Evolutionary conservation across 2,329 filamentous ascomycete species (phyloP), one percentile per base, ranked within the genome.

Genomic region (Microcyclosporella mali): DNA sequence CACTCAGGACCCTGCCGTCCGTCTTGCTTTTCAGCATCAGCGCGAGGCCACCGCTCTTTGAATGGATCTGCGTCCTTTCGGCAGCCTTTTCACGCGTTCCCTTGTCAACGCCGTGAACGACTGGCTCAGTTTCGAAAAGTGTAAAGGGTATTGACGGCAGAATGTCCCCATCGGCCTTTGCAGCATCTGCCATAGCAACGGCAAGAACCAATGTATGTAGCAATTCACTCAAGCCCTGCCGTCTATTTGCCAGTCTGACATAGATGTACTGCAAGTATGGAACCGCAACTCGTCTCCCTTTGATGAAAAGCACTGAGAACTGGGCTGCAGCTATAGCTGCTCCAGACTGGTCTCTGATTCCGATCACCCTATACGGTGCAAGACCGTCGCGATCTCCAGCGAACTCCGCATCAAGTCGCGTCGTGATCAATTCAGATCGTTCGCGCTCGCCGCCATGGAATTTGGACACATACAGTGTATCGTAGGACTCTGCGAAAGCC

Each of bases 231-330:
- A 56, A 34, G 32, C 50, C 46, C 33, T 54, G 48, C 33, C 50
- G 41, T 14, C 50, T 44, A 35, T 52, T 50, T 17, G 50, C 28
- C 14, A 42, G 41, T 14, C 49, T 41, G 6, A 55, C 45, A 30
- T 55, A 55, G n/a, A 56, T 52, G 30, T 55, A 55, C 28, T 56
- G 52, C 28, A 56, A 37, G 37, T 56, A 55, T 14, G 52, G 52
- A 11, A 55, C 46, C 7, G 43, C 54, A 37, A 42, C 31, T 17
- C 33, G 25, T 6, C 43, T 32, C 2, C 37, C 41, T 17, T 31
- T 9, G 3, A 50, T 32, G 15, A 51, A 38, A 3, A 56, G 45
- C 17, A 55, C 42, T 4, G 50, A 52, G 19, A 56, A 56, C 25
- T 56, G 54, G 6, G 52, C 54, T n/a, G 46, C 52, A 11, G 39